Conservation (phyloP, 768 basidiomycete genomes). For the Fomitopsis serialis region DNA sequence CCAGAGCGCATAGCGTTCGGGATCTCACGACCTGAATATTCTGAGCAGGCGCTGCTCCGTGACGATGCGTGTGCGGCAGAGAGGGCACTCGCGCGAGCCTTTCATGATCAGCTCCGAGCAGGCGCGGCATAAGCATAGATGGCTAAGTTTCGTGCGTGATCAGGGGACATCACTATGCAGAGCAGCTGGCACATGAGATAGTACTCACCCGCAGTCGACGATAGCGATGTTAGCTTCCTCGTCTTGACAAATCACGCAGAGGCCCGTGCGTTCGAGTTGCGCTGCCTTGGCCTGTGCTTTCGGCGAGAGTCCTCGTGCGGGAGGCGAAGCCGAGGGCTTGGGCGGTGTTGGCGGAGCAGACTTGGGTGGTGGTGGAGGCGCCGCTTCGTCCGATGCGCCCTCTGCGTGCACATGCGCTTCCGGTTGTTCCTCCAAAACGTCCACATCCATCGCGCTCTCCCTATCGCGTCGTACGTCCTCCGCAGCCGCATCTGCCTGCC, state of each 20-base stretch:
- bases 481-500: neutral
- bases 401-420: neutral
- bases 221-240: constrained; percentile 92
- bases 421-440: neutral
- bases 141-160: constrained; percentile 39
- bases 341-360: constrained; percentile 9
- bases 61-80: constrained; percentile 85
- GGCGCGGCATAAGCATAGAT: constrained; percentile 70
- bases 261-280: constrained; percentile 59
- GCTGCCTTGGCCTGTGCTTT: constrained; percentile 34
- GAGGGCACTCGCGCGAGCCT: constrained; percentile 81
- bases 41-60: constrained; percentile 76
- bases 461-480: neutral
- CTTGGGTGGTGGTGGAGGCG: neutral
- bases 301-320: constrained; percentile 27
- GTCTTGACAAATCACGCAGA: constrained; percentile 92
- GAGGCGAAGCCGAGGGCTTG: constrained; percentile 17
- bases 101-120: constrained; percentile 79
- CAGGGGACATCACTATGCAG: neutral
- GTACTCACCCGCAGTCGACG: constrained; percentile 86
- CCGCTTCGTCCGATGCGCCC: neutral
- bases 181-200: neutral
- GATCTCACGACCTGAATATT: constrained; percentile 52
- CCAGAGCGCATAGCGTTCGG: too few species aligned
- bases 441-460: neutral